These are phyloP conservation scores for Pseudocercospora cruenta DNA, from an alignment of 2,329 filamentous ascomycete genomes.

Conservation along the genomic window DNA sequence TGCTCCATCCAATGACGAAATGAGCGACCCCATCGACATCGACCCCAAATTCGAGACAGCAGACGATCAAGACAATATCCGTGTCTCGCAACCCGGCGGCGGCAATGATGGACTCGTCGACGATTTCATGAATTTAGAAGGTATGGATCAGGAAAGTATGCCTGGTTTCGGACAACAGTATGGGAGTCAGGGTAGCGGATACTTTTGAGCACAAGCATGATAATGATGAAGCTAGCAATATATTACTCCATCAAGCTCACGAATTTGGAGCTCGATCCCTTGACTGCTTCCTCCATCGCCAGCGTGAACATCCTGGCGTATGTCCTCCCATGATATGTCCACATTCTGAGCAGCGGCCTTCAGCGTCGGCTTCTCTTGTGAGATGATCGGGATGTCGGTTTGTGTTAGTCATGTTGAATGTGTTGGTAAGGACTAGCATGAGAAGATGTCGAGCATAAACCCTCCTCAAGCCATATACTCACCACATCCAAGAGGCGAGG, in stretches of 20 bases:
- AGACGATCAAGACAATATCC: constrained; percentile 18
- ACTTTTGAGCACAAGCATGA: constrained; percentile 6
- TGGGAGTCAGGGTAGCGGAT: constrained; percentile 20
- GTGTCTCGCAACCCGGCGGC: not conserved
- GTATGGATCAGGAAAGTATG: constrained; percentile 28
- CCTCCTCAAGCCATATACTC: too few relatives aligned
- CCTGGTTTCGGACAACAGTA: constrained; percentile 37
- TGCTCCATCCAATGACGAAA: constrained; percentile 27
- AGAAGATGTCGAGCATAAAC: too few relatives aligned
- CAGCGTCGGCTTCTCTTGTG: not conserved
- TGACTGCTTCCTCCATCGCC: not conserved
- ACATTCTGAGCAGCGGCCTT: not conserved
- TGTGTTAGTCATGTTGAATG: too few relatives aligned
- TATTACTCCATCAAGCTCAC: not conserved
- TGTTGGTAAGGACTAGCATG: too few relatives aligned
- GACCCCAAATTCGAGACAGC: constrained; percentile 39
- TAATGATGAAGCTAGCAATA: not conserved
- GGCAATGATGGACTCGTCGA: constrained; percentile 33
- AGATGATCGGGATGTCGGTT: not conserved
- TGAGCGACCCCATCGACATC: constrained; percentile 30
- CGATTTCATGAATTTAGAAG: constrained; percentile 50
- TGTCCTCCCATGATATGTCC: not conserved
- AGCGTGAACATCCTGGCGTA: not conserved
- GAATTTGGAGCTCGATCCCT: not conserved
- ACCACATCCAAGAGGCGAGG: too few relatives aligned